phyloP scores from a whole-genome alignment of 345 rosid genomes.

The Mangifera indica region DNA sequence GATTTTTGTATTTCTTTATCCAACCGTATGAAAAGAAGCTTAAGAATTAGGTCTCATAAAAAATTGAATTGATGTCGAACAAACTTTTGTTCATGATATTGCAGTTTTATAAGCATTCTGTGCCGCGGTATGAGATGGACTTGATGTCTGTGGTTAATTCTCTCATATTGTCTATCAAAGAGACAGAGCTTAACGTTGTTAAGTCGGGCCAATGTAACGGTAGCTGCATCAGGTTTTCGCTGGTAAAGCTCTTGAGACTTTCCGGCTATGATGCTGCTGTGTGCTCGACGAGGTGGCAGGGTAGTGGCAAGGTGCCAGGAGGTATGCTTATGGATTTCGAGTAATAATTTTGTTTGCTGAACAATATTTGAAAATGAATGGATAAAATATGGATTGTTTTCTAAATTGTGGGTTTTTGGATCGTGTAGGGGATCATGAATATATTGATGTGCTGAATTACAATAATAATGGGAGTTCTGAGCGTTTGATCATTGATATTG shows the following conservation, averaged over 20 bases:
- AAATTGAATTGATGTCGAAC: not conserved
- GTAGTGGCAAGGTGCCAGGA: conserved; percentile 83
- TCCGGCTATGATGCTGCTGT: conserved; percentile 87
- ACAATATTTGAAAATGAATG: too few species aligned
- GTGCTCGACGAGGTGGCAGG: conserved; percentile 80
- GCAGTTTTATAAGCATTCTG: conserved; percentile 58
- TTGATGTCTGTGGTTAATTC: conserved; percentile 62
- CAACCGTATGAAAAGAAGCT: too few species aligned
- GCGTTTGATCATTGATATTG: conserved; percentile 77
- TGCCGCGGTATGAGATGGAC: conserved; percentile 59
- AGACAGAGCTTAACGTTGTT: conserved; percentile 49
- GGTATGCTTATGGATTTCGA: conserved; percentile 32
- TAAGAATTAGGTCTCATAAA: too few species aligned
- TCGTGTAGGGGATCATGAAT: conserved; percentile 83
- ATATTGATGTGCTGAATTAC: conserved; percentile 63
- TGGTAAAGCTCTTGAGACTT: conserved; percentile 72
- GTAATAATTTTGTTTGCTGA: not conserved
- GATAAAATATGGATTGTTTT: too few species aligned
- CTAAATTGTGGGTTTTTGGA: not conserved
- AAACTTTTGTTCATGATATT: conserved; percentile 9
- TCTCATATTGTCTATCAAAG: conserved; percentile 53
- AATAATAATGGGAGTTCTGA: conserved; percentile 48
- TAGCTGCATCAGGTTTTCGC: conserved; percentile 72
- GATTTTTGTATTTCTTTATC: too few species aligned
- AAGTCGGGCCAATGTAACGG: conserved; percentile 69